Percentiles rank a stretch among this genome's conserved stretches.
phyloP scores from a whole-genome alignment of 2,329 filamentous ascomycete species.

The Exserohilum rostratum region DNA sequence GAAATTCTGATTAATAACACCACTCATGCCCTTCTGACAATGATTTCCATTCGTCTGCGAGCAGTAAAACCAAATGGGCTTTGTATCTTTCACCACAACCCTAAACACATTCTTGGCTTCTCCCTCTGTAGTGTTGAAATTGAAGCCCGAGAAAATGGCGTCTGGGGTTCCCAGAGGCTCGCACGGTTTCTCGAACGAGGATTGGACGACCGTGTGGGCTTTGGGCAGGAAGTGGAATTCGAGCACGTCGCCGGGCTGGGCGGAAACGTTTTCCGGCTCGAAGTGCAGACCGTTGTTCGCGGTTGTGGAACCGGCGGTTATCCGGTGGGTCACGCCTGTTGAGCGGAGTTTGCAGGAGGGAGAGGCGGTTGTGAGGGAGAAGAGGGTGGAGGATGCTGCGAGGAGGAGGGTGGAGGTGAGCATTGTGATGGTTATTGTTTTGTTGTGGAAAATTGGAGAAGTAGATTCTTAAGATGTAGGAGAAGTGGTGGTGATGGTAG shows the following conservation, averaged over 20 bases:
- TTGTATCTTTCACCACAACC: constrained; percentile 68
- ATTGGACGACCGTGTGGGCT: constrained; percentile 80
- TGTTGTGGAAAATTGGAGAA: background rate
- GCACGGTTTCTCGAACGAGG: constrained; percentile 73
- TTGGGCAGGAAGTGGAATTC: constrained; percentile 58
- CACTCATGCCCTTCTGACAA: constrained; percentile 74
- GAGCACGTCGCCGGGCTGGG: constrained; percentile 44
- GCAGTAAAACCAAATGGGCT: constrained; percentile 81
- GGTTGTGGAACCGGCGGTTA: constrained; percentile 33
- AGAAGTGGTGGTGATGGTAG: constrained; percentile 4
- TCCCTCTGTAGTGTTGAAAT: constrained; percentile 56
- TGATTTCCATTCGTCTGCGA: constrained; percentile 66
- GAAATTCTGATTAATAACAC: constrained; percentile 68
- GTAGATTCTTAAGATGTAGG: background rate
- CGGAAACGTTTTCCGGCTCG: constrained; percentile 43
- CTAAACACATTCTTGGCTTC: constrained; percentile 62
- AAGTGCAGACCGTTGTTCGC: constrained; percentile 39
- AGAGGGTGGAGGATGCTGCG: constrained; percentile 26
- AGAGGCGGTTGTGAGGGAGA: constrained; percentile 23
- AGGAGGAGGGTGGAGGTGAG: constrained; percentile 30
- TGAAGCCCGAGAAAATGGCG: constrained; percentile 67
- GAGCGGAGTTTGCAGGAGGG: constrained; percentile 7
- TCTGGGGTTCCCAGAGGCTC: constrained; percentile 60
- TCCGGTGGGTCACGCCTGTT: constrained; percentile 38
- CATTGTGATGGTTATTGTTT: constrained; percentile 32